These are phyloP conservation scores for Chalaropsis thielavioides DNA, from an alignment of 2,329 filamentous ascomycete species.

Conservation along the genomic window DNA sequence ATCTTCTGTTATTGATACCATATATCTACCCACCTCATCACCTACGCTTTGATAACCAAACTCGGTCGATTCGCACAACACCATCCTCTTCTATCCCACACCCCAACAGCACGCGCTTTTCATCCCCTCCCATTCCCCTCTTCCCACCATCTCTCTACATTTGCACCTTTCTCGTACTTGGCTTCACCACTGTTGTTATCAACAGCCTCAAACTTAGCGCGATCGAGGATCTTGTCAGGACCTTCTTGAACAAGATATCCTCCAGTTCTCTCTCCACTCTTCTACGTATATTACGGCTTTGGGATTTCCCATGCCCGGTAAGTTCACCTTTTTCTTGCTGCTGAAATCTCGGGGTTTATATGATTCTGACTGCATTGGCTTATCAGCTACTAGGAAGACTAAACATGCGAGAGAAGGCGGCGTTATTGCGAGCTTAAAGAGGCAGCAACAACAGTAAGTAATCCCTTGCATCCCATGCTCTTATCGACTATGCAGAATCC, in stretches of 20 bases:
- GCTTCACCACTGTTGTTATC: not conserved
- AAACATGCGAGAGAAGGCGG: conserved; percentile 42
- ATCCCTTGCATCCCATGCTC: not conserved
- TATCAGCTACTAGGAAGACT: conserved; percentile 35
- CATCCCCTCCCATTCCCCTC: not conserved
- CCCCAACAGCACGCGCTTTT: not conserved
- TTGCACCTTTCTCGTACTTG: no score
- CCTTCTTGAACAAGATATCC: not conserved
- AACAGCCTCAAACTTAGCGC: not conserved
- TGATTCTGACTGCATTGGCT: conserved; percentile 7
- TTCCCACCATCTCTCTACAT: no score
- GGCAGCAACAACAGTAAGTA: conserved; percentile 25
- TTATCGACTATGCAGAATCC: not conserved
- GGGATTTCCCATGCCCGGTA: conserved; percentile 13
- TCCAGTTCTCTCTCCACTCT: not conserved
- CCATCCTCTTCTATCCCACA: not conserved
- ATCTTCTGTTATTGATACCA: not conserved
- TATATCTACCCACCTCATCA: not conserved
- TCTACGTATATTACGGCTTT: conserved; percentile 4
- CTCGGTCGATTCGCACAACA: not conserved
- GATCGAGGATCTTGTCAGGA: not conserved
- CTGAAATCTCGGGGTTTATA: not conserved
- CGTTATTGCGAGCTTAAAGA: conserved; percentile 37
- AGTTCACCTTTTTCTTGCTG: not conserved
- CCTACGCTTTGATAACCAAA: not conserved